phyloP scores from a whole-genome alignment of 306 rosid species.

The Cucumis sativus region Cucumber_9930_V3 NC_026655.2:5155001-5155500 shows the following conservation, averaged over 20 bases:
- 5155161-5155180: not conserved
- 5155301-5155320: not conserved
- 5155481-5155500: constrained; percentile 86
- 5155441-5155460: constrained; percentile 55
- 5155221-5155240: not conserved
- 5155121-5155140: not conserved
- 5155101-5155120: not conserved
- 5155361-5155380: not conserved
- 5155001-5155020: not conserved
- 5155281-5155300: not conserved
- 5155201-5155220: not conserved
- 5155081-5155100: not conserved
- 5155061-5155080: not conserved
- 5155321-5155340: not conserved
- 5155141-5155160: not conserved
- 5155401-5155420: constrained; percentile 43
- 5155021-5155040: not conserved
- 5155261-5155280: not conserved
- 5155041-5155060: not conserved
- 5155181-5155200: not conserved
- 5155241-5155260: not conserved
- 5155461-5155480: constrained; percentile 80
- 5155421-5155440: constrained; percentile 81
- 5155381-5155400: not conserved
- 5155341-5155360: not conserved